phyloP scores from a whole-genome alignment of 2,329 filamentous ascomycete species.

The Colletotrichum camelliae region DNA sequence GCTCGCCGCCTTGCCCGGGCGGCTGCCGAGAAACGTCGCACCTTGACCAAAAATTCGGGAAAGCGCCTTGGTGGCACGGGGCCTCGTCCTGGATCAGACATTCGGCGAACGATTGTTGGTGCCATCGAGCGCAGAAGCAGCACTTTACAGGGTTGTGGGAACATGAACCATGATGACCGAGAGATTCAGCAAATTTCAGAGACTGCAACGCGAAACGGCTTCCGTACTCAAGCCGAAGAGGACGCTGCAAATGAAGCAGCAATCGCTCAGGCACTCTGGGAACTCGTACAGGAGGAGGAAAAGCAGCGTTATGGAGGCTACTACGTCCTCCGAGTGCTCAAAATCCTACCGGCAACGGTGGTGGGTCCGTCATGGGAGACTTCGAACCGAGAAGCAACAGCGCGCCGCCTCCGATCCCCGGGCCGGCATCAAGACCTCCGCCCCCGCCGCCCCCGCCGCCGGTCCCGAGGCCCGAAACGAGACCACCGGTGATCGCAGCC shows the following conservation, averaged over 20 bases:
- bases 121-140: slow-evolving; percentile 73
- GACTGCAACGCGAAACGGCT: slow-evolving; percentile 71
- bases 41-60: slow-evolving; percentile 66
- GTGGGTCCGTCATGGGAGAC: slow-evolving; percentile 35
- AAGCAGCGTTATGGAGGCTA: slow-evolving; percentile 57
- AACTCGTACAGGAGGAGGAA: slow-evolving; percentile 84
- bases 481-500: not conserved
- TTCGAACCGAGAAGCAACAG: slow-evolving; percentile 9
- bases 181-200: slow-evolving; percentile 70
- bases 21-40: slow-evolving; percentile 74
- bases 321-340: slow-evolving; percentile 55
- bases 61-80: slow-evolving; percentile 72
- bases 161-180: slow-evolving; percentile 68
- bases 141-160: slow-evolving; percentile 77
- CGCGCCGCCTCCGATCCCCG: slow-evolving; percentile 3
- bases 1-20: slow-evolving; percentile 75
- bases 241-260: slow-evolving; percentile 88
- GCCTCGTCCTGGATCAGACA: slow-evolving; percentile 63
- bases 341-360: slow-evolving; percentile 53
- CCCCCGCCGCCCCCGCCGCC: slow-evolving; percentile 24
- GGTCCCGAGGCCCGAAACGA: slow-evolving; percentile 21
- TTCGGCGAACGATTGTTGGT: slow-evolving; percentile 74
- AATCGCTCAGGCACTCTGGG: slow-evolving; percentile 84
- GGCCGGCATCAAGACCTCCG: slow-evolving; percentile 10
- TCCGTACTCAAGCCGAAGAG: slow-evolving; percentile 83